A percentile compares a stretch with the other conserved stretches of the same genome.
Conservation (phyloP, 192 early-diverging fungal genomes). For the Backusella westeae region DNA sequence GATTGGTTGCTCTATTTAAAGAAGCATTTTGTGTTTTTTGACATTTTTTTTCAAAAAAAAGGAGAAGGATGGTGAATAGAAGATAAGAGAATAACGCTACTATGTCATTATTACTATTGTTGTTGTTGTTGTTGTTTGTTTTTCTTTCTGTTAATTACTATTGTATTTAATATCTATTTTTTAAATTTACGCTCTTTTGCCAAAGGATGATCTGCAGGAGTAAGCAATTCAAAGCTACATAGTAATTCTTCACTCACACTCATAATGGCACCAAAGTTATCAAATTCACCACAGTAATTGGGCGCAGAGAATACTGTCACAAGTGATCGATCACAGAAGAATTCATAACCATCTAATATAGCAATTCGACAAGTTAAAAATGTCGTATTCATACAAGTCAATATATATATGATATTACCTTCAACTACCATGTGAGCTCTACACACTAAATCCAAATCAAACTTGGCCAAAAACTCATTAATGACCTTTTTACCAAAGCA, state of each 20-base stretch:
- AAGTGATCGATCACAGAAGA: conserved; percentile 93
- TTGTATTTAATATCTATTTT: not conserved
- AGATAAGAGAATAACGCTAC: not conserved
- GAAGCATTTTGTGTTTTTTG: no score
- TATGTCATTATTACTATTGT: not conserved
- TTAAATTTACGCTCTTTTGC: conserved; percentile 18
- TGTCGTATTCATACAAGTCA: not conserved
- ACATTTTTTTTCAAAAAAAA: no score
- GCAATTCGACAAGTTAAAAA: not conserved
- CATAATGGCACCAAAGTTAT: conserved; percentile 87
- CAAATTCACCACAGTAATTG: conserved; percentile 92
- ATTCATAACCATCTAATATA: conserved; percentile 93
- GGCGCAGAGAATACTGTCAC: conserved; percentile 93
- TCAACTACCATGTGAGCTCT: conserved; percentile 87
- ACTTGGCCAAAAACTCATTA: conserved; percentile 83
- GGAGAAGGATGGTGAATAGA: not conserved
- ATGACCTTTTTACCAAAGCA: conserved; percentile 88
- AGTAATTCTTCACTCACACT: conserved; percentile 79
- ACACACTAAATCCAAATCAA: conserved; percentile 96
- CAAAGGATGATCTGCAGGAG: conserved; percentile 35
- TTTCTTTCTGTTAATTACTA: not conserved
- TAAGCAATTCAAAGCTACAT: conserved; percentile 66
- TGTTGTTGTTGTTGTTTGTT: not conserved
- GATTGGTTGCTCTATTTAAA: no score
- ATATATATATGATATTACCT: conserved; percentile 35